A percentile compares a stretch with the other conserved stretches of the same genome.
Evolutionary conservation across 371 early-diverging fungal species (phyloP).

Genomic region (Basidiobolus heterosporus): DNA sequence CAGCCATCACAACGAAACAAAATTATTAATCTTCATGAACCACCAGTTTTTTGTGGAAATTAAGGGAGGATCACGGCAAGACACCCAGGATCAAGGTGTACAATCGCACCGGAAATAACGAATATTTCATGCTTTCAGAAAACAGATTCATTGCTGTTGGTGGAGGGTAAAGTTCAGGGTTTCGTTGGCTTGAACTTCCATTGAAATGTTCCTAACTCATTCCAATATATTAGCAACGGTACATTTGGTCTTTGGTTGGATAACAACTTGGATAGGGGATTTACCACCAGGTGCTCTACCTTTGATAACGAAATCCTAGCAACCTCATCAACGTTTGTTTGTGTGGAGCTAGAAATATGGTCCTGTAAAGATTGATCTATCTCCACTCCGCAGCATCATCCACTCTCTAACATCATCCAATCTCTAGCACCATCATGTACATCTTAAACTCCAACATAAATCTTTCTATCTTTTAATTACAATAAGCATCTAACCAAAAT

Average conservation of each 20-base stretch:
- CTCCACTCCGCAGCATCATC: too few species aligned
- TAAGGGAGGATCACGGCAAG: conserved; percentile 1
- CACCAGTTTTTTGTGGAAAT: conserved; percentile 2
- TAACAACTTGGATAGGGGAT: conserved; percentile 66
- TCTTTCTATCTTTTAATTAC: too few species aligned
- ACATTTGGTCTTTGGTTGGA: conserved; percentile 83
- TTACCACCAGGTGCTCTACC: conserved; percentile 65
- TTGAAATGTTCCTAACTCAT: too few species aligned
- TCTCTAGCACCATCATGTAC: too few species aligned
- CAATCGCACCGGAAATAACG: conserved; percentile 74
- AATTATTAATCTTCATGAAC: too few species aligned
- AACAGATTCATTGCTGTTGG: conserved; percentile 75
- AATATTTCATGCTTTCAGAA: conserved; percentile 73
- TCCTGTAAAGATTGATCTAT: too few species aligned
- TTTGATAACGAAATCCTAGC: conserved; percentile 44
- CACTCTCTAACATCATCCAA: too few species aligned
- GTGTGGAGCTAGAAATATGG: conserved; percentile 8
- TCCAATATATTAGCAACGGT: conserved; percentile 53
- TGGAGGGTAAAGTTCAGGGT: conserved; percentile 44
- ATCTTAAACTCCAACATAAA: too few species aligned
- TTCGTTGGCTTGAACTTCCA: neutral
- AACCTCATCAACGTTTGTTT: conserved; percentile 3
- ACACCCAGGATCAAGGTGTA: conserved; percentile 33
- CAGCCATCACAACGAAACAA: too few species aligned
- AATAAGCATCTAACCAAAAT: too few species aligned